Percentiles rank a stretch among this genome's conserved stretches.
These are phyloP conservation scores for Verticillium nonalfalfae DNA, from an alignment of 2,329 filamentous ascomycete species.

Conservation along the genomic window DNA sequence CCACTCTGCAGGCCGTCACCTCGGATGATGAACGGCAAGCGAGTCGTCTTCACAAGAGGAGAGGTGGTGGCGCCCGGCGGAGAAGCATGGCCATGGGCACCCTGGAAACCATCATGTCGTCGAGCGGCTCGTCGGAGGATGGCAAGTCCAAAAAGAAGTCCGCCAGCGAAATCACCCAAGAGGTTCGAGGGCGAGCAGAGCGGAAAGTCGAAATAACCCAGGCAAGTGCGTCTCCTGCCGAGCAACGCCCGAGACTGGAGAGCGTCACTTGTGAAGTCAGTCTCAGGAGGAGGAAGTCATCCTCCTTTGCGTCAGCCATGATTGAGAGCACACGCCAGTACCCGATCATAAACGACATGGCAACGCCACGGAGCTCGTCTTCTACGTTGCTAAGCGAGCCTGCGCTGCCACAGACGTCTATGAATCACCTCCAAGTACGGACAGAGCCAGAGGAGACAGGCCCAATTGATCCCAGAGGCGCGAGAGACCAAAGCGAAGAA, in stretches of 20 bases:
- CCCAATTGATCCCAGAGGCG: conserved; percentile 14
- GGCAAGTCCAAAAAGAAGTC: conserved; percentile 52
- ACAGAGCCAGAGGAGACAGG: conserved; percentile 20
- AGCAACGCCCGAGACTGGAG: not conserved
- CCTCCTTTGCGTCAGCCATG: conserved; percentile 33
- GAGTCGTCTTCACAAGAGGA: conserved; percentile 30
- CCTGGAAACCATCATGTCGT: conserved; percentile 61
- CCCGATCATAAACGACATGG: conserved; percentile 16
- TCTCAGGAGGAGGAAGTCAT: conserved; percentile 8
- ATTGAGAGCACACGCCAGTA: conserved; percentile 26
- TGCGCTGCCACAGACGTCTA: conserved; percentile 51
- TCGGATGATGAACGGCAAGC: conserved; percentile 48
- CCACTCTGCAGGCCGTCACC: conserved; percentile 50
- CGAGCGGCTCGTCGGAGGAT: conserved; percentile 57
- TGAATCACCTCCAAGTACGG: conserved; percentile 40
- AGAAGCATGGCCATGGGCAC: conserved; percentile 54
- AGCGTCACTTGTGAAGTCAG: not conserved
- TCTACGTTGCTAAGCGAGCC: conserved; percentile 46
- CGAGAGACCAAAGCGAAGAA: conserved; percentile 1
- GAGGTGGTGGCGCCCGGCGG: conserved; percentile 31
- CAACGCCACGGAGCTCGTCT: conserved; percentile 26
- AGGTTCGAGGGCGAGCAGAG: conserved; percentile 42
- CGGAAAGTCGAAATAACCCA: conserved; percentile 21
- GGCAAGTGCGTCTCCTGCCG: not conserved
- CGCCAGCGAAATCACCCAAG: conserved; percentile 48